These are phyloP conservation scores for Barnettozyma pratensis DNA, from an alignment of 805 yeast species.

Conservation along the genomic window DNA sequence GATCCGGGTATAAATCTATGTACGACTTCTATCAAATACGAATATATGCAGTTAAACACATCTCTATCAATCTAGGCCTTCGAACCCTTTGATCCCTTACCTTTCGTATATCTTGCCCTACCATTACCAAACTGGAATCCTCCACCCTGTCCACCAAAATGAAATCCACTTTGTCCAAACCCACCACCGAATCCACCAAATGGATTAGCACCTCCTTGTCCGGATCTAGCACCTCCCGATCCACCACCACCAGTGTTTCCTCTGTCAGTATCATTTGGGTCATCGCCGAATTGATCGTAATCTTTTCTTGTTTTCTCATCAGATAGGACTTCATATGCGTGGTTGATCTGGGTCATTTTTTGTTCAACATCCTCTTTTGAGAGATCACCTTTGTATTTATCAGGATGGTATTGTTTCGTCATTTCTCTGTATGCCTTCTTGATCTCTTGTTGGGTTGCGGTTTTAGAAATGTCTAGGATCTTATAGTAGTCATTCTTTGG, in stretches of 20 bases:
- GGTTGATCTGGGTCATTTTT: conserved; percentile 88
- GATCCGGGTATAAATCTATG: too few species aligned
- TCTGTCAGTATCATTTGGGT: conserved; percentile 38
- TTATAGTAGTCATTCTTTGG: conserved; percentile 72
- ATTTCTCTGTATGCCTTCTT: conserved; percentile 76
- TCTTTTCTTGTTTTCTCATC: conserved; percentile 56
- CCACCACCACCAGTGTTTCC: conserved; percentile 6
- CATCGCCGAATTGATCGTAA: conserved; percentile 60
- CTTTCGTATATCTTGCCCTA: neutral
- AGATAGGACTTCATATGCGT: conserved; percentile 83
- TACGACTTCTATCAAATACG: too few species aligned
- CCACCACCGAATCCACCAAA: conserved; percentile 6
- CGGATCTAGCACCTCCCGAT: conserved; percentile 1
- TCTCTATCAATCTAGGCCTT: neutral
- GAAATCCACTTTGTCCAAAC: conserved; percentile 3
- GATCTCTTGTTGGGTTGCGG: conserved; percentile 68
- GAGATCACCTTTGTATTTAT: conserved; percentile 71
- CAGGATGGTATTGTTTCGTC: conserved; percentile 86
- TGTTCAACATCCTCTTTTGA: conserved; percentile 65
- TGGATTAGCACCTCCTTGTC: conserved; percentile 1
- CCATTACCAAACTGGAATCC: conserved; percentile 2
- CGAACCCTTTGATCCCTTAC: neutral
- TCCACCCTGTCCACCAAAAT: conserved; percentile 4
- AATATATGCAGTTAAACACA: neutral
- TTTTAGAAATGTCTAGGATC: conserved; percentile 57